Evolutionary conservation across 495 filamentous ascomycete genomes (phyloP), one percentile per base, ranked within the genome.

Genomic region (Emericellopsis terricola): DNA sequence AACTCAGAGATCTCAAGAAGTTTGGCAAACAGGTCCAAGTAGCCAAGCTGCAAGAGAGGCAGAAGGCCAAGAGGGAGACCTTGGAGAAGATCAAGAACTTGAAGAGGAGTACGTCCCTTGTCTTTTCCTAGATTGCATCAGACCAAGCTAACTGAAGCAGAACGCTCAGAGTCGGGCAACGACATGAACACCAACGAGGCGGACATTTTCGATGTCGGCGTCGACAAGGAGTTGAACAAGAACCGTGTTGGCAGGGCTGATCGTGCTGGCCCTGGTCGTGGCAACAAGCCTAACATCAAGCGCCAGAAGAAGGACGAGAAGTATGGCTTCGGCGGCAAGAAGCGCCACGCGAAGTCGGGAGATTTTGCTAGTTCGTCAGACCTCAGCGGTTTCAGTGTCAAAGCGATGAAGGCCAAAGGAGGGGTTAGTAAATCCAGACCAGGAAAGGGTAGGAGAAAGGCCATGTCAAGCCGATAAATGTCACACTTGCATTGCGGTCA

Each of bases 21-120:
- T 97, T 96, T 58, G 89, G 89, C 42, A 97, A 97, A 64, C 81
- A 93, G 60, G 89, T 96, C 40, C 89, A 97, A 66, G 74, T 92
- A 41, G 85, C 83, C 40, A 94, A 93, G 68, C 52, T 87, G 60
- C 86, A 93, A 57, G 87, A 96, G 65, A 58, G 89, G 17, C 71
- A 74, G 31, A 92, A 85, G 68, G 77, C 74, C 55, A 92, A 93
- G 76, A 73, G 73, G 47, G 78, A 89, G 43, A 82, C 78, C 10
- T 53, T 96, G 45, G 89, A 94, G 42, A 94, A 91, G 71, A 91
- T 97, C 47, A 81, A 81, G 55, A 57, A 69, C 15, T 53, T 97
- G 49, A 97, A 97, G 71, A 70, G 81, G 59, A 97, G 89, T 94
- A 71, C 28, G 76, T 57, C 21, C 34, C 29, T 31, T 14, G 27